Percentiles rank a stretch among this genome's conserved stretches.
These are phyloP conservation scores for Blastomyces gilchristii DNA, from an alignment of 2,329 filamentous ascomycete genomes.

Conservation along the genomic window DNA sequence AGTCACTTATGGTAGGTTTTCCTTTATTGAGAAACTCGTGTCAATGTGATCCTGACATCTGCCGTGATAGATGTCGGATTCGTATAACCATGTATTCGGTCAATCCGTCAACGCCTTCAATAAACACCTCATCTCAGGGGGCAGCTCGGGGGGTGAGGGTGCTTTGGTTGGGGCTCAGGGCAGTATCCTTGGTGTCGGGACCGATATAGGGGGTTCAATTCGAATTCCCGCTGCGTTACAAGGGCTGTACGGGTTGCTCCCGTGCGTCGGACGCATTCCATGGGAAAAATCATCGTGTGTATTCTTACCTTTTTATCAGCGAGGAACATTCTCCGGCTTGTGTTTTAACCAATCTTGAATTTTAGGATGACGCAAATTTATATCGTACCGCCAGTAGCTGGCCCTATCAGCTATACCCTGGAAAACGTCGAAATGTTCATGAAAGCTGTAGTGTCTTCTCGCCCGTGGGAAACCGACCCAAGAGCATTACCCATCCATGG, in stretches of 20 bases:
- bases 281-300: constrained; percentile 29
- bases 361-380: constrained; percentile 20
- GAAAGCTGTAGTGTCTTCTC: constrained; percentile 24
- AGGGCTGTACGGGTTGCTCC: constrained; percentile 32
- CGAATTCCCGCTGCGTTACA: constrained; percentile 21
- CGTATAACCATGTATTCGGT: constrained; percentile 32
- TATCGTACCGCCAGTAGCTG: constrained; percentile 22
- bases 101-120: constrained; percentile 53
- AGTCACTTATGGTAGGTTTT: constrained; percentile 60
- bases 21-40: constrained; percentile 52
- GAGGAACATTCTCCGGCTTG: too few species aligned
- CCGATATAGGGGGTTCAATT: constrained; percentile 47
- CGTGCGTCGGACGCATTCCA: constrained; percentile 27
- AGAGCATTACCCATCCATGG: constrained; percentile 31
- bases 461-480: constrained; percentile 31
- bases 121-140: constrained; percentile 53
- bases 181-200: constrained; percentile 51
- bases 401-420: constrained; percentile 22
- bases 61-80: constrained; percentile 1
- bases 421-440: constrained; percentile 22
- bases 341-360: not conserved
- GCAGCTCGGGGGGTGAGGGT: constrained; percentile 56
- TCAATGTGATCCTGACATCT: not conserved
- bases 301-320: constrained; percentile 20
- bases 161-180: constrained; percentile 51